A percentile compares a stretch with the other conserved stretches of the same genome.
Evolutionary conservation across 345 rosid genomes (phyloP).

Genomic region (Anastatica hierochuntica): DNA sequence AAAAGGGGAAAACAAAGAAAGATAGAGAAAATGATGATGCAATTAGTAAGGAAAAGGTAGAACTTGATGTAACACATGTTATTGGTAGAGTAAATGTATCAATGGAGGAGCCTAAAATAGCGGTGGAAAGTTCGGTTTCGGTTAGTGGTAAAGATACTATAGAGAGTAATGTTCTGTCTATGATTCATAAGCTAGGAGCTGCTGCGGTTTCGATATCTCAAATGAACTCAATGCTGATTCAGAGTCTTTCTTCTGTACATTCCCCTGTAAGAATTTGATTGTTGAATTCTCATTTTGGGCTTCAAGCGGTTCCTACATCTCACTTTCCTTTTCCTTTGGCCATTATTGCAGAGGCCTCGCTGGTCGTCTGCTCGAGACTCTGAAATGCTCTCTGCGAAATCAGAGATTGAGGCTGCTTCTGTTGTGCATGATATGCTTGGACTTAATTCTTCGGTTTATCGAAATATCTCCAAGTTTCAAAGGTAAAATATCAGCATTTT

Average conservation of each 20-base stretch:
- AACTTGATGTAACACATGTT: too few relatives aligned
- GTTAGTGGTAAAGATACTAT: slow-evolving; percentile 14
- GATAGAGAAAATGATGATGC: too few relatives aligned
- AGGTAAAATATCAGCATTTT: too few relatives aligned
- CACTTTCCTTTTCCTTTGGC: not conserved
- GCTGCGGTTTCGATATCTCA: slow-evolving; percentile 35
- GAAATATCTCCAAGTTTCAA: slow-evolving; percentile 58
- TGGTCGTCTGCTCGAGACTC: slow-evolving; percentile 47
- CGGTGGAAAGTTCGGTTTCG: slow-evolving; percentile 10
- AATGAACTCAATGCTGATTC: slow-evolving; percentile 47
- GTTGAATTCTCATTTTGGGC: slow-evolving; percentile 3
- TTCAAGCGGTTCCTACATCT: too few relatives aligned
- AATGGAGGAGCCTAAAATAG: slow-evolving; percentile 6
- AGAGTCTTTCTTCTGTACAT: slow-evolving; percentile 31
- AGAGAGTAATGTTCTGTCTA: slow-evolving; percentile 15
- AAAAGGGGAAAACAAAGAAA: too few relatives aligned
- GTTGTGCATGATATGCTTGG: slow-evolving; percentile 19
- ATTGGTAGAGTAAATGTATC: too few relatives aligned
- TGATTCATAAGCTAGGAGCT: slow-evolving; percentile 1
- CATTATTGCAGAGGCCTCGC: slow-evolving; percentile 43
- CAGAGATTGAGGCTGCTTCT: slow-evolving; percentile 52
- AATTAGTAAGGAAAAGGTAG: slow-evolving; percentile 4
- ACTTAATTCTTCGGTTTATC: slow-evolving; percentile 43
- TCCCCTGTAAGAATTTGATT: slow-evolving; percentile 37
- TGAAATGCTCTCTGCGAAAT: slow-evolving; percentile 48